phyloP scores from a whole-genome alignment of 768 basidiomycete genomes.

The Leccinum pellstonianum region DNA sequence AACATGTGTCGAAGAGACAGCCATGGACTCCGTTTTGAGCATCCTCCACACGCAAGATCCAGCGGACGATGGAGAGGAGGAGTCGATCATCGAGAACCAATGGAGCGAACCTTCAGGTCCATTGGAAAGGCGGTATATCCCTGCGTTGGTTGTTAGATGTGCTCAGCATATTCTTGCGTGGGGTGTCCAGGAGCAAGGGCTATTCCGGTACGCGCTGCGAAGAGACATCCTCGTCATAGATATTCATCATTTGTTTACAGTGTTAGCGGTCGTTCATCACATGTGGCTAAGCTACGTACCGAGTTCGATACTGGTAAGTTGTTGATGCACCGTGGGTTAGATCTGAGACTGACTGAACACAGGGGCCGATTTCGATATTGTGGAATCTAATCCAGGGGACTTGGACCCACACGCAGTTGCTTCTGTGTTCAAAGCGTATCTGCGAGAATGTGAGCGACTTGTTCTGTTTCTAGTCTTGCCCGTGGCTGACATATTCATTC shows the following conservation, averaged over 20 bases:
- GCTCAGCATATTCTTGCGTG: constrained; percentile 78
- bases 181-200: constrained; percentile 84
- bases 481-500: constrained; percentile 9
- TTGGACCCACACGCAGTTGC: constrained; percentile 94
- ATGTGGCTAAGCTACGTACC: constrained; percentile 67
- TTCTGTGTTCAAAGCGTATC: constrained; percentile 87
- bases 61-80: constrained; percentile 1
- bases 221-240: background rate
- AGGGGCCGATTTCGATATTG: constrained; percentile 88
- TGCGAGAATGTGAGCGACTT: constrained; percentile 79
- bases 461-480: background rate
- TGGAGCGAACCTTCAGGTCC: constrained; percentile 23
- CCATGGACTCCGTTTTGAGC: constrained; percentile 34
- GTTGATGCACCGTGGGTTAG: background rate
- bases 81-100: background rate
- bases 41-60: constrained; percentile 9
- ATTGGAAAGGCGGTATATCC: constrained; percentile 55
- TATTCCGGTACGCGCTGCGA: constrained; percentile 66
- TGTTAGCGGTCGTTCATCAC: constrained; percentile 79
- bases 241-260: constrained; percentile 38
- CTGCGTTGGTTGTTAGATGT: constrained; percentile 79
- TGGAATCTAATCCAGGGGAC: constrained; percentile 75
- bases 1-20: constrained; percentile 55
- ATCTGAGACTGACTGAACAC: constrained; percentile 10
- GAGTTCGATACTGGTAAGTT: constrained; percentile 79